These are phyloP conservation scores for Crithidia mellificae DNA, from an alignment of 208 protist genomes.

Conservation along the genomic window DNA sequence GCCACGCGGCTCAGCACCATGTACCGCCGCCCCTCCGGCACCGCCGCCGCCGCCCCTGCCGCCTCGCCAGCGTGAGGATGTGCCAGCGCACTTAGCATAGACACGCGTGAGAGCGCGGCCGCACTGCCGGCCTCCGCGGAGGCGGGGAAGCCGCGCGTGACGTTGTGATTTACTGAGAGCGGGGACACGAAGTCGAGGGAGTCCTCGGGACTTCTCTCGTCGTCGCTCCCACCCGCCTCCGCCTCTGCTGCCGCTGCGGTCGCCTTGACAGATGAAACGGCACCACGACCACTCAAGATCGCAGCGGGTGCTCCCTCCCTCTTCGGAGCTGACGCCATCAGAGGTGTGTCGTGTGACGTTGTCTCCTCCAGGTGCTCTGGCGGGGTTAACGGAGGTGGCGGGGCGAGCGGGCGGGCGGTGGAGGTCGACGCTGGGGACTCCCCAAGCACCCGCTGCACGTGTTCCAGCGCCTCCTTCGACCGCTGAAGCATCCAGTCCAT, in stretches of 20 bases:
- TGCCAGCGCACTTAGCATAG: neutral
- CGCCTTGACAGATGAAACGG: too few species aligned
- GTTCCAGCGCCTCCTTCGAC: slow-evolving; percentile 36
- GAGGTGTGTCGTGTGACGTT: too few species aligned
- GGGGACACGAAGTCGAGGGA: slow-evolving; percentile 21
- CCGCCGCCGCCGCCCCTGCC: neutral
- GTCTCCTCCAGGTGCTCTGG: neutral
- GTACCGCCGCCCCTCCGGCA: slow-evolving; percentile 17
- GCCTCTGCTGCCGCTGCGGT: neutral
- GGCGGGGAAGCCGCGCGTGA: neutral
- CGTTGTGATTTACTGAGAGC: neutral
- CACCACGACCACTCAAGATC: too few species aligned
- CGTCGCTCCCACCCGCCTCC: neutral
- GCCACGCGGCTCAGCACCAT: slow-evolving; percentile 26
- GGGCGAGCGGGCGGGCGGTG: slow-evolving; percentile 1
- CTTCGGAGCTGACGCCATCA: too few species aligned
- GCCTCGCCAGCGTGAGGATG: neutral
- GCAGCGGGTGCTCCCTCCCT: too few species aligned
- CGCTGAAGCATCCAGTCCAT: slow-evolving; percentile 33
- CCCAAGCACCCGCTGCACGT: slow-evolving; percentile 38
- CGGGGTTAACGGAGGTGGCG: slow-evolving; percentile 9
- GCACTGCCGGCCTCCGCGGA: neutral
- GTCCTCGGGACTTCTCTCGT: slow-evolving; percentile 1
- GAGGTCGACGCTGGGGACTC: neutral
- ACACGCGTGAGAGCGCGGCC: neutral